Evolutionary conservation across 2,329 filamentous ascomycete genomes (phyloP), one percentile per base, ranked within the genome.

Genomic region (Balansia obtecta): DNA sequence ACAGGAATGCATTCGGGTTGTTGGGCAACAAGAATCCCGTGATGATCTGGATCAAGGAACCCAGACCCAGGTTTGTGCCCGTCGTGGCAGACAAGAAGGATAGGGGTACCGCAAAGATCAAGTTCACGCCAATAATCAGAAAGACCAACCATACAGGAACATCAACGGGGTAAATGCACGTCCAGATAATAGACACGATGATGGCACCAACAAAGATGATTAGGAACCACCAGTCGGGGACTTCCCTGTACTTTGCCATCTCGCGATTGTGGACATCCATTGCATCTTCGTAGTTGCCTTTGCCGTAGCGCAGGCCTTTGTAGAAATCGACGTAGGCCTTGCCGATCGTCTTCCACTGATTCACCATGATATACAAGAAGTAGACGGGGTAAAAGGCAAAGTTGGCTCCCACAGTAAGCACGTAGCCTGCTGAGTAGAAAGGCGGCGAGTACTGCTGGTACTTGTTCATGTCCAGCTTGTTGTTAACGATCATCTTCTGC

Each of bases 221-320:
- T 6, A 72, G 55, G 56, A 71, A 72, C 71, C 70, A 73, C 70
- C 69, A 73, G 55, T 72, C 70, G 1, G 71, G 70, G 2, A 72
- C 69, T 49, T 73, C 71, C 1, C 58, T 58, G 52, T 71, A 73
- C 37, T 62, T 62, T 11, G 62, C 53, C 71, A 73, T 73, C 5
- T 66, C 55, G 8, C 60, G 58, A 50, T 56, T 68, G 57, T 72
- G 69, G 2, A 69, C 60, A 53, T 73, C 71, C 58, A 64, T 68
- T 41, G 64, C 61, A 16, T 63, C 66, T 5, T 67, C 68, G 52
- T 70, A 71, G 56, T 69, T 71, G 39, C 64, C 62, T 47, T 64
- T 67, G 12, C 68, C 64, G 53, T 69, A 54, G 13, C 65, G 61
- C 32, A 71, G 52, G 3, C 68, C 68, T 20, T 62, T 59, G 57